Evolutionary conservation across 202 grass and related monocot genomes (phyloP), one percentile per base, ranked within the genome.

Genomic region (Schoenoplectus triqueter): DNA sequence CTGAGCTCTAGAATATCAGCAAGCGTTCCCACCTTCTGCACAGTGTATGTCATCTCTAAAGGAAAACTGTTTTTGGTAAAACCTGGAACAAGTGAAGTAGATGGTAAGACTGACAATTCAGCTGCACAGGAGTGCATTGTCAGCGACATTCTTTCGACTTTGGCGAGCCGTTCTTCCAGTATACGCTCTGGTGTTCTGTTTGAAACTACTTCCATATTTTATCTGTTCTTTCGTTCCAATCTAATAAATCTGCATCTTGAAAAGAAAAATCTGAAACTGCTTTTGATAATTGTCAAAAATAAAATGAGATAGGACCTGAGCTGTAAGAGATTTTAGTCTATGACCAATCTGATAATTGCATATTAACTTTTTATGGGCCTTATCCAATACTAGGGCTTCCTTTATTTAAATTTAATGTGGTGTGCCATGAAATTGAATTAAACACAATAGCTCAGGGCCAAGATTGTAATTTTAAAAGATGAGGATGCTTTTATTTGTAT

Each of bases 11-110:
- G 86, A 92, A 99, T 99, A 66, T 93, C 87, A 1, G 89, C 85
- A 85, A 87, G 87, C 86, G 87, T 88, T 65, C 93, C 96, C 66
- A 87, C 70, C 84, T 99, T 99, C 83, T 99, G 96, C 87, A 96
- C 96, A 64, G 87, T 87, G 59, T 99, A 90, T 66, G 81, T 96
- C 3, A 76, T 99, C 31, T 94, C 87, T 13, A 95, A 92, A 81
- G 93, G 96, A 57, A 96, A 99, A 91, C 81, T 99, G 3, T 88
- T 82, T 90, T 99, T 88, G 11, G 93, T 96, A 66, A 87, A 59
- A 42, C 76, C 88, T 51, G 90, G 92, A 80, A 90, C 87, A 87
- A 73, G 86, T 20, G 84, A 87, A 42, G 31, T 10, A 13, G 55
- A 66, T 63, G 89, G 90, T 73, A 88, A 46, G 76, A 80, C 46